Conservation (phyloP, 2,329 filamentous ascomycete genomes). For the Fusarium decemcellulare region DNA sequence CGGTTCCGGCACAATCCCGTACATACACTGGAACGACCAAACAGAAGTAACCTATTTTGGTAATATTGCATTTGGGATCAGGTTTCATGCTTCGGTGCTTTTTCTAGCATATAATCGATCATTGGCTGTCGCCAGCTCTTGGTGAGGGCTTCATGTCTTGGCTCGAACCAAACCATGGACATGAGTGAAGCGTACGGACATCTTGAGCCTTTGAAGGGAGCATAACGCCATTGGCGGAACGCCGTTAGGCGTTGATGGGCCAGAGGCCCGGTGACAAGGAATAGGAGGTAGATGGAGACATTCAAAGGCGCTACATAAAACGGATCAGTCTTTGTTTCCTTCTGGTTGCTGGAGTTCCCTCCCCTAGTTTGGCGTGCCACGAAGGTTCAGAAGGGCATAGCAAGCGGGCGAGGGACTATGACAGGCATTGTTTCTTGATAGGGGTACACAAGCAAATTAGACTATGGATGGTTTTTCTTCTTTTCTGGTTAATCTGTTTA, state of each 20-base stretch:
- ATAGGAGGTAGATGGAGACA: slow-evolving; percentile 37
- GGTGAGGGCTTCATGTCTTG: slow-evolving; percentile 22
- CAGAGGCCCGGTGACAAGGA: slow-evolving; percentile 26
- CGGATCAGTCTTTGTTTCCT: slow-evolving; percentile 36
- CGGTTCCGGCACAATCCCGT: slow-evolving; percentile 49
- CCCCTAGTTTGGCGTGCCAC: slow-evolving; percentile 14
- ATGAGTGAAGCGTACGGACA: slow-evolving; percentile 9
- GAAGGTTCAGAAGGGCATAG: slow-evolving; percentile 23
- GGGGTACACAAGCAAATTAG: slow-evolving; percentile 48
- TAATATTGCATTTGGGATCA: slow-evolving; percentile 64
- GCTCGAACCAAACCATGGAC: slow-evolving; percentile 23
- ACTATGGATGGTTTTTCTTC: slow-evolving; percentile 48
- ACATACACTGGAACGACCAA: slow-evolving; percentile 53
- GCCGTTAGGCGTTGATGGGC: slow-evolving; percentile 13
- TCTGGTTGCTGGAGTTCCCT: slow-evolving; percentile 31
- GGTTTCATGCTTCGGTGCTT: slow-evolving; percentile 45
- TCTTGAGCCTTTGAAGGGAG: slow-evolving; percentile 10
- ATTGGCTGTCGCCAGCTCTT: slow-evolving; percentile 32
- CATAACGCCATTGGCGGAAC: slow-evolving; percentile 19
- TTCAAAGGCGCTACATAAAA: slow-evolving; percentile 32
- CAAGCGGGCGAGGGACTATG: slow-evolving; percentile 41
- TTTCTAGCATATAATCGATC: slow-evolving; percentile 50
- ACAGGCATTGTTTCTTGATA: slow-evolving; percentile 45
- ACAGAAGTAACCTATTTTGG: slow-evolving; percentile 55
- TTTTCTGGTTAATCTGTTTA: slow-evolving; percentile 47